Base-by-base conservation (phyloP, 768 basidiomycete genomes). In the Amanita thiersii region DNA sequence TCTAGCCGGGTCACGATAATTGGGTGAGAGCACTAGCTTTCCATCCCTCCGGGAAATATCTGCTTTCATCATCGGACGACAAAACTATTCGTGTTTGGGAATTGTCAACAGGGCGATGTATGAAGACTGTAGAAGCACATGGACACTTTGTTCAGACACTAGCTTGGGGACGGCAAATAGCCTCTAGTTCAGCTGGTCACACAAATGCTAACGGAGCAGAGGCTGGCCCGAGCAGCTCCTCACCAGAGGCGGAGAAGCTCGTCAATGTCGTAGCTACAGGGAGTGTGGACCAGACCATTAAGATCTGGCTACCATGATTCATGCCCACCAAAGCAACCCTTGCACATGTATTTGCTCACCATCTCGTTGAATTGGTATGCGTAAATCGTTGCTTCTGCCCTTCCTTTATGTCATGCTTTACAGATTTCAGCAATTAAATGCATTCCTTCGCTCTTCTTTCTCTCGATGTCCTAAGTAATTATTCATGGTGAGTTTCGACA, bases 61-160 rank as follows among this genome's bases (percentile, higher is more conserved):
- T 94, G 9, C 69, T 94, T n/a, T 91, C 89, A 6, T 87, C 85
- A 3, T 86, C 87, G 9, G 91, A 94, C 58, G 91, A 94, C 68
- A 87, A 91, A 62, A 87, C 87, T 7, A 77, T 93, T 50, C 79
- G 87, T 6, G 73, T 93, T 6, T 94, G 91, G 91, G 91, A 93
- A 52, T 66, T 94, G 25, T 70, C 75, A 31, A 86, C 84, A 2
- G 91, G 90, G 0, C 73, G 89, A 47, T 91, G 89, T 57, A 70
- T 82, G 49, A 90, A 88, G 66, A 86, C 78, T 28, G 75, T 94
- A 30, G 86, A 91, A 50, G 90, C 91, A 2, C 91, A 93, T 57
- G 73, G 72, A 21, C 85, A 88, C 54, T 90, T 91, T 54, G 81
- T 92, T 9, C 75, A 81, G 21, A 81, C 79, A 15, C 73, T 92